Evolutionary conservation across 2,329 filamentous ascomycete genomes (phyloP).

Genomic region (Verticillium tricorpus): DNA sequence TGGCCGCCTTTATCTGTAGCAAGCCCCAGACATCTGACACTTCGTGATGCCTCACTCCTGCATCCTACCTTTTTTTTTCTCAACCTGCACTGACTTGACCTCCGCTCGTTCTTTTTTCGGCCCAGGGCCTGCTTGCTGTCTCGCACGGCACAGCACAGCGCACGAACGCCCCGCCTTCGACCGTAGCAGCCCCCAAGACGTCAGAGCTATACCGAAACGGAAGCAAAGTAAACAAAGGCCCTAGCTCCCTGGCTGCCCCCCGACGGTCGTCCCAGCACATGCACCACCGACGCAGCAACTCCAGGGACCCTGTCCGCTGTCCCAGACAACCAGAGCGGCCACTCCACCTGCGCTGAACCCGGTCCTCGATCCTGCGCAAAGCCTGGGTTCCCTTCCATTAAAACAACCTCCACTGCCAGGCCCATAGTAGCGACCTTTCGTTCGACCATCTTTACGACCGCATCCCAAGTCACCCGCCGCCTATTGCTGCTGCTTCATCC

Average conservation of each 20-base stretch:
- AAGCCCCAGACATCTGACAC: background rate
- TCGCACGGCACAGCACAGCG: background rate
- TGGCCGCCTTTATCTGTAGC: background rate
- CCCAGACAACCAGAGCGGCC: slow-evolving; percentile 13
- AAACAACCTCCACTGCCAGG: slow-evolving; percentile 4
- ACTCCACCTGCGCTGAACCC: background rate
- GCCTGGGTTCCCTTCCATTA: slow-evolving; percentile 7
- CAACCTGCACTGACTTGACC: background rate
- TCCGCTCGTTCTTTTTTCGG: background rate
- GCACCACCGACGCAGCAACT: background rate
- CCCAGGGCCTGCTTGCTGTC: background rate
- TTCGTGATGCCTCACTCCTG: background rate
- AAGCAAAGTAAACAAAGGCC: slow-evolving; percentile 36
- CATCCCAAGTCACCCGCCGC: background rate
- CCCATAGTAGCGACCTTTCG: slow-evolving; percentile 11
- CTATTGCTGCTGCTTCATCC: background rate
- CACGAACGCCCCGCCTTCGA: background rate
- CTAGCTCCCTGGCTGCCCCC: slow-evolving; percentile 18
- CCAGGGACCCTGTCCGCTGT: slow-evolving; percentile 7
- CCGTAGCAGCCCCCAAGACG: background rate
- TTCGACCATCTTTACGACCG: background rate
- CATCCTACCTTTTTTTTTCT: background rate
- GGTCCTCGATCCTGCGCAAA: background rate
- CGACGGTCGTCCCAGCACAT: background rate
- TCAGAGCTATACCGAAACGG: slow-evolving; percentile 30